Conservation (phyloP, 805 yeast genomes). For the Clavispora fructus region DNA sequence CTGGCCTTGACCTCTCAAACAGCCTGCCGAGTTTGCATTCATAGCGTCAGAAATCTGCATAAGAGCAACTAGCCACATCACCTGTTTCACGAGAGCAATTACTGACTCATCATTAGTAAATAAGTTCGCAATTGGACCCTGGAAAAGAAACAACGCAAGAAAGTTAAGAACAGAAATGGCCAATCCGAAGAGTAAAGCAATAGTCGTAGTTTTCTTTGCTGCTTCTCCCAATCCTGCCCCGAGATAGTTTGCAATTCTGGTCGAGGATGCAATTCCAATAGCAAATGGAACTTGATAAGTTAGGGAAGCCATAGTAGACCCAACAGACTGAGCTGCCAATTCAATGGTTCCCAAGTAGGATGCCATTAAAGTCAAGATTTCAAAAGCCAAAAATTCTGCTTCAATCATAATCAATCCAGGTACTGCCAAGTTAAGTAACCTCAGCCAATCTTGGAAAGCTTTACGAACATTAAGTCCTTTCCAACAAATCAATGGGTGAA, state of each 20-base stretch:
- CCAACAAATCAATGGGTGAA: conserved; percentile 47
- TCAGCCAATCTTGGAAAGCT: conserved; percentile 44
- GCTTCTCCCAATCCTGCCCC: conserved; percentile 41
- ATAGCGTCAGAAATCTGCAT: conserved; percentile 69
- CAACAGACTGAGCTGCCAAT: conserved; percentile 49
- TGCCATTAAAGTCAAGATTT: conserved; percentile 49
- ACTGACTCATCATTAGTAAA: conserved; percentile 62
- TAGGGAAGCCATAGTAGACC: conserved; percentile 37
- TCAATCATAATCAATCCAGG: conserved; percentile 57
- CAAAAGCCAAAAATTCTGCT: conserved; percentile 58
- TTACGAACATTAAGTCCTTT: conserved; percentile 38
- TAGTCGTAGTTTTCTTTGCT: conserved; percentile 33
- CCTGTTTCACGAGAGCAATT: conserved; percentile 41
- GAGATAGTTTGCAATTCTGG: conserved; percentile 52
- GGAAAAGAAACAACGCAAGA: conserved; percentile 25
- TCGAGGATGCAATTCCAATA: conserved; percentile 52
- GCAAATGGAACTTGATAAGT: conserved; percentile 57
- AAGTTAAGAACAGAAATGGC: conserved; percentile 30
- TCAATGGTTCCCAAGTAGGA: conserved; percentile 49
- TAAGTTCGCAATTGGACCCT: conserved; percentile 30
- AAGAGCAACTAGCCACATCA: conserved; percentile 59
- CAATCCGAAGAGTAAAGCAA: conserved; percentile 34
- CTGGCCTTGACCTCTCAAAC: conserved; percentile 74
- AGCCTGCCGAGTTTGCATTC: conserved; percentile 70
- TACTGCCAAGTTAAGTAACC: conserved; percentile 40